Conservation (phyloP, 2,329 filamentous ascomycete species). For the Didymella keratinophila region DNA sequence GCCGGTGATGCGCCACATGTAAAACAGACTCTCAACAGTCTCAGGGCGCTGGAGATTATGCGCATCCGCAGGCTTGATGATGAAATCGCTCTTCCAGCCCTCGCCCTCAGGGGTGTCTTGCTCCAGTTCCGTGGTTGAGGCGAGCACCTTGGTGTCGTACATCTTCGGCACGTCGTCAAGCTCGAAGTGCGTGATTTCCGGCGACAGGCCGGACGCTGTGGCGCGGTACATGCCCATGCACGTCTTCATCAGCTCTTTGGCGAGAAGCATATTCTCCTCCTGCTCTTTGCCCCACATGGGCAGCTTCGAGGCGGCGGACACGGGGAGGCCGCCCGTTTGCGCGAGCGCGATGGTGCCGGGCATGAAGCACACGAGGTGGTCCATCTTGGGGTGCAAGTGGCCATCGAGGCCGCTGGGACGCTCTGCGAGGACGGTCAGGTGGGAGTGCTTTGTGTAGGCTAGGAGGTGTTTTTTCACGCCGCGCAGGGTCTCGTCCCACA, state of each 20-base stretch:
- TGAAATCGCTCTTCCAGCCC: slow-evolving; percentile 78
- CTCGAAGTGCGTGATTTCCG: slow-evolving; percentile 92
- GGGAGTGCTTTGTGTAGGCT: slow-evolving; percentile 81
- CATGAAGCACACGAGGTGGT: slow-evolving; percentile 97
- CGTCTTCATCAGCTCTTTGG: slow-evolving; percentile 90
- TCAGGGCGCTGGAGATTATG: slow-evolving; percentile 97
- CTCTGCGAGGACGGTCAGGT: slow-evolving; percentile 90
- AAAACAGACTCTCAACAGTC: slow-evolving; percentile 94
- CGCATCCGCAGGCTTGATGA: slow-evolving; percentile 79
- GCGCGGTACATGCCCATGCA: slow-evolving; percentile 98
- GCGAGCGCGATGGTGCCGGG: slow-evolving; percentile 93
- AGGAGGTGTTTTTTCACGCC: slow-evolving; percentile 92
- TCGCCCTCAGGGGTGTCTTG: slow-evolving; percentile 54
- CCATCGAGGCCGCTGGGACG: slow-evolving; percentile 75
- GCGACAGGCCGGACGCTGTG: slow-evolving; percentile 88
- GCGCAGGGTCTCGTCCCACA: slow-evolving; percentile 87
- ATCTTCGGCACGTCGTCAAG: slow-evolving; percentile 73
- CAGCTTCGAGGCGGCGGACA: slow-evolving; percentile 76
- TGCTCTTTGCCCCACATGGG: slow-evolving; percentile 77
- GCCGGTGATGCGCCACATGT: slow-evolving; percentile 98
- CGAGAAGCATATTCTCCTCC: slow-evolving; percentile 86
- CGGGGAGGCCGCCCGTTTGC: slow-evolving; percentile 78
- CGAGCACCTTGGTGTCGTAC: slow-evolving; percentile 56
- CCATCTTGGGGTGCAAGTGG: slow-evolving; percentile 86
- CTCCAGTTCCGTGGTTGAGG: slow-evolving; percentile 54